Evolutionary conservation across 2,329 filamentous ascomycete species (phyloP).

Genomic region (Ceratocystis variospora): DNA sequence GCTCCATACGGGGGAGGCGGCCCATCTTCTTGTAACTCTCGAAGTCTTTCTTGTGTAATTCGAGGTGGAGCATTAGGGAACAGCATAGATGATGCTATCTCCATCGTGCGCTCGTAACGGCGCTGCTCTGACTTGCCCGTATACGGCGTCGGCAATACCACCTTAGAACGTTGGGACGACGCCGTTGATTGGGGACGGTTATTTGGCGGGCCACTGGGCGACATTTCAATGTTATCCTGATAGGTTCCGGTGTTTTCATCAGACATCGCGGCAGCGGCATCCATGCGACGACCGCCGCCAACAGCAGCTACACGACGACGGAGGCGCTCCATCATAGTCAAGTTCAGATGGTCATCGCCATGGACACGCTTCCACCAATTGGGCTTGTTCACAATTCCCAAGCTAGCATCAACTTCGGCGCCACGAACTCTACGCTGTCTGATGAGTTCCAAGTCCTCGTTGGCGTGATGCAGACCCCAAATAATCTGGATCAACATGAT

Average conservation of each 20-base stretch:
- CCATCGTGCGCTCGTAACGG: constrained; percentile 32
- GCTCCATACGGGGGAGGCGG: constrained; percentile 32
- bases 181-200: constrained; percentile 1
- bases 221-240: constrained; percentile 17
- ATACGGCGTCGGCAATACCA: constrained; percentile 25
- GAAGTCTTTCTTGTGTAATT: constrained; percentile 26
- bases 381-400: constrained; percentile 48
- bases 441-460: constrained; percentile 57
- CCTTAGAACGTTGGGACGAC: background rate
- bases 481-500: constrained; percentile 41
- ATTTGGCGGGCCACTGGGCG: constrained; percentile 4
- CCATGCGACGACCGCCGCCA: constrained; percentile 34
- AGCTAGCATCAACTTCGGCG: constrained; percentile 41
- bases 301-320: constrained; percentile 42
- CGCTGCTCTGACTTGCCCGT: constrained; percentile 33
- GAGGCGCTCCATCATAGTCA: constrained; percentile 38
- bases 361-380: constrained; percentile 50
- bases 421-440: constrained; percentile 47
- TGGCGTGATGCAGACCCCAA: constrained; percentile 48
- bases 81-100: constrained; percentile 33
- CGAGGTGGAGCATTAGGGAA: constrained; percentile 32
- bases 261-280: constrained; percentile 25
- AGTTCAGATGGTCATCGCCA: constrained; percentile 31
- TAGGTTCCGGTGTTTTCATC: constrained; percentile 20
- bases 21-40: constrained; percentile 33